These are phyloP conservation scores for Hevea brasiliensis DNA, from an alignment of 345 rosid genomes.

Conservation along the genomic window DNA sequence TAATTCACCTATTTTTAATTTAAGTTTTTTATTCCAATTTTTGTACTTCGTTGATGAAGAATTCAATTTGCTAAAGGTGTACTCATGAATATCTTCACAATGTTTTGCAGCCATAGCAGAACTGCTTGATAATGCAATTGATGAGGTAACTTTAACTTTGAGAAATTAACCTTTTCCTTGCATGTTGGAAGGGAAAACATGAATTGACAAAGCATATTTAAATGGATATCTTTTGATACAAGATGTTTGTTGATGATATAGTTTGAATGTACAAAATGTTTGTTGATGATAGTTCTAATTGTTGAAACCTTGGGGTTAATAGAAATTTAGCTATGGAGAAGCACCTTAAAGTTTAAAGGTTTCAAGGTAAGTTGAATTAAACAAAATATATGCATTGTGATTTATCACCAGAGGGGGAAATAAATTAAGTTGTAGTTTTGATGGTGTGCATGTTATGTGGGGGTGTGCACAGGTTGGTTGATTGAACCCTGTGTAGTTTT, in stretches of 20 bases:
- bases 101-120: slow-evolving; percentile 82
- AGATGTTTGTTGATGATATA: neutral
- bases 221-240: neutral
- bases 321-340: neutral
- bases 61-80: neutral
- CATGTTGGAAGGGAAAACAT: neutral
- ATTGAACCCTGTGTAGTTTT: no score
- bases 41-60: slow-evolving; percentile 1
- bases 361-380: neutral
- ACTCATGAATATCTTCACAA: neutral
- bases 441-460: neutral
- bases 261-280: neutral
- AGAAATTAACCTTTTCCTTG: neutral
- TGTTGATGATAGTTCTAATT: neutral
- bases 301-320: neutral
- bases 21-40: neutral
- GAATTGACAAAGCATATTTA: neutral
- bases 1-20: no score
- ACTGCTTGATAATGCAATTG: slow-evolving; percentile 90
- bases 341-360: neutral
- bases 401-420: neutral
- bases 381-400: no score
- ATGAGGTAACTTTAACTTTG: slow-evolving; percentile 62
- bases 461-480: neutral
- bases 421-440: neutral